These are phyloP conservation scores for Oldenlandia corymbosa DNA, from an alignment of 257 asterid species.

Conservation along the genomic window DNA sequence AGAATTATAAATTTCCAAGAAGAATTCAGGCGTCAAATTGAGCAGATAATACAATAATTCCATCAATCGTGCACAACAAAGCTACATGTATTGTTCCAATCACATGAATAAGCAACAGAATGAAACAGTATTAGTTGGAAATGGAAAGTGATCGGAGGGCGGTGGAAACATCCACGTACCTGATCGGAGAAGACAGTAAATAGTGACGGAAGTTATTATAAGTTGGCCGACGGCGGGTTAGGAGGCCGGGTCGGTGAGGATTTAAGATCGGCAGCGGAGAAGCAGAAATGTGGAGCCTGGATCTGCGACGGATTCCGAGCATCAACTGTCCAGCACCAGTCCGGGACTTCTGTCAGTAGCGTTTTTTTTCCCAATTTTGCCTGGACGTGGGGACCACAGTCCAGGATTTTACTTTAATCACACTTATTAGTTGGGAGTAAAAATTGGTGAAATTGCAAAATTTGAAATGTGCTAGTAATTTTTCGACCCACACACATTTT, in stretches of 20 bases:
- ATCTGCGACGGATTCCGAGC: slow-evolving; percentile 6
- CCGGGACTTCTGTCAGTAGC: neutral
- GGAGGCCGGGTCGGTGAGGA: neutral
- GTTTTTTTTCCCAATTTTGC: no score
- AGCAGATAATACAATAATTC: neutral
- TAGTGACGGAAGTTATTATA: neutral
- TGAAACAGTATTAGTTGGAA: neutral
- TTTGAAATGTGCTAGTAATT: no score
- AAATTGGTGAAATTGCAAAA: no score
- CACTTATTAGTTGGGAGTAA: no score
- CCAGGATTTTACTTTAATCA: no score
- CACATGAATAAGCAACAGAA: neutral
- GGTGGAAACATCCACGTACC: slow-evolving; percentile 6
- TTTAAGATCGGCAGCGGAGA: neutral
- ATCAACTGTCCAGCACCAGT: neutral
- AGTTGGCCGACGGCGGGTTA: neutral
- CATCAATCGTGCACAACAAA: neutral
- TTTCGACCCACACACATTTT: no score
- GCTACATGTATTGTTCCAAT: neutral
- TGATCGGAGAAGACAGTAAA: slow-evolving; percentile 14
- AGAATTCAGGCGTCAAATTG: neutral
- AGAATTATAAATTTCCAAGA: neutral
- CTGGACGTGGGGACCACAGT: no score
- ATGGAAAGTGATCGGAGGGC: slow-evolving; percentile 5
- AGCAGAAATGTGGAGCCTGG: neutral